Conservation (phyloP, 345 rosid species). For the Camelina laxa region DNA sequence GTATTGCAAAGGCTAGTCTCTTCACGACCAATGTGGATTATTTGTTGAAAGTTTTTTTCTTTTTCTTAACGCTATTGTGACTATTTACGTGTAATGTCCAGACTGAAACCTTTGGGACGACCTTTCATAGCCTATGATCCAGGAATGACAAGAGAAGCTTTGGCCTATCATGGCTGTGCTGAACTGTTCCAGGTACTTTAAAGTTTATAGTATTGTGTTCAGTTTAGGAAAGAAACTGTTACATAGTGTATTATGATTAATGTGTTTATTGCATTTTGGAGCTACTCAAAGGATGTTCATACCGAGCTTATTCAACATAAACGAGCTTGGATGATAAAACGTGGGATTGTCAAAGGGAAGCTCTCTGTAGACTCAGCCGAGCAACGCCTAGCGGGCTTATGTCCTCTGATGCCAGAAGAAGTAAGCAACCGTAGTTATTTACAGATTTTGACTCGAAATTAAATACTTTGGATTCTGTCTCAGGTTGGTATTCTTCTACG, state of each 20-base stretch:
- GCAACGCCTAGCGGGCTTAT: constrained; percentile 72
- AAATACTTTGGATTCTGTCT: constrained; percentile 19
- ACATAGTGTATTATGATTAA: neutral
- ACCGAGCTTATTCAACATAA: constrained; percentile 94
- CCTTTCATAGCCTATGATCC: constrained; percentile 98
- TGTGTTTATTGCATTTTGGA: constrained; percentile 53
- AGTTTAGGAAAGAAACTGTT: neutral
- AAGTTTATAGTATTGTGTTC: constrained; percentile 16
- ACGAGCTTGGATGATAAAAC: constrained; percentile 92
- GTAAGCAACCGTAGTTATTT: constrained; percentile 46
- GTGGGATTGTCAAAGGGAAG: constrained; percentile 75
- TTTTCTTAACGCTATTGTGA: neutral
- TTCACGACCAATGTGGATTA: constrained; percentile 1
- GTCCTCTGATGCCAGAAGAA: constrained; percentile 97
- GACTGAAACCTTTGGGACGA: constrained; percentile 81
- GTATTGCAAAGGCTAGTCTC: constrained; percentile 67
- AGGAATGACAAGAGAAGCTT: constrained; percentile 94
- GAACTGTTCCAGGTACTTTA: constrained; percentile 96
- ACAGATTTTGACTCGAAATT: neutral
- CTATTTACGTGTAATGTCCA: constrained; percentile 14
- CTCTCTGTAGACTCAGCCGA: constrained; percentile 67
- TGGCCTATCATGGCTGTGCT: constrained; percentile 94
- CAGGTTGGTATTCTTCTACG: constrained; percentile 97
- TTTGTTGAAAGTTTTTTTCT: neutral
- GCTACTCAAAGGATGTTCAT: constrained; percentile 91